A percentile compares a stretch with the other conserved stretches of the same genome.
Evolutionary conservation across 2,329 filamentous ascomycete species (phyloP).

Genomic region (Exserohilum rostratum): DNA sequence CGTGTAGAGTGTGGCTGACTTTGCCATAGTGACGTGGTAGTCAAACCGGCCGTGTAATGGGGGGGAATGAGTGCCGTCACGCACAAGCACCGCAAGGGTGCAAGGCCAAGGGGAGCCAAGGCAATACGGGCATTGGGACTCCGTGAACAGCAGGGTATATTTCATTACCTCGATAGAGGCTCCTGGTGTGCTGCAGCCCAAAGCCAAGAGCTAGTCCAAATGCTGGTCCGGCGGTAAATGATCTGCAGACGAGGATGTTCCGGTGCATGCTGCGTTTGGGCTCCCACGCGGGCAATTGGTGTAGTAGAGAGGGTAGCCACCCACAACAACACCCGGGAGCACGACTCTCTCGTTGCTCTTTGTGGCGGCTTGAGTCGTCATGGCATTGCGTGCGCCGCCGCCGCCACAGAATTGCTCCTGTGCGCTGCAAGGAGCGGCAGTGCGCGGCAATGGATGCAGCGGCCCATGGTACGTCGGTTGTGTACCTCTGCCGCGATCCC

Average conservation of each 20-base stretch:
- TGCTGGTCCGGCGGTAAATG: constrained; percentile 24
- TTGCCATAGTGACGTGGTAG: constrained; percentile 45
- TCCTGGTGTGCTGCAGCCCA: constrained; percentile 34
- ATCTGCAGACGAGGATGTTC: constrained; percentile 20
- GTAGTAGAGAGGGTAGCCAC: constrained; percentile 11
- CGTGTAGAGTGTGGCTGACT: constrained; percentile 30
- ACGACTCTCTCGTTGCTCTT: neutral
- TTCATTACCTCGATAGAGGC: constrained; percentile 28
- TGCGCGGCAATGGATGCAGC: constrained; percentile 12
- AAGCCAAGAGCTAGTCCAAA: constrained; percentile 22
- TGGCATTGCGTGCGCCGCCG: neutral
- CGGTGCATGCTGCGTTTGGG: constrained; percentile 22
- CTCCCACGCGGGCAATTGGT: constrained; percentile 15
- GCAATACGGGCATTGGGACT: constrained; percentile 35
- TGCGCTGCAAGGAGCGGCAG: constrained; percentile 21
- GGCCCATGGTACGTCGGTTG: constrained; percentile 19
- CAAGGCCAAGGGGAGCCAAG: constrained; percentile 44
- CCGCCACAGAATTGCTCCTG: constrained; percentile 8
- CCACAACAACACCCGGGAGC: constrained; percentile 4
- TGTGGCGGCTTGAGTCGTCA: constrained; percentile 5
- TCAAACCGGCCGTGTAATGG: constrained; percentile 39
- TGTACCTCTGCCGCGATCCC: constrained; percentile 9
- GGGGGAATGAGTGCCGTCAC: constrained; percentile 30
- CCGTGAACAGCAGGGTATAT: constrained; percentile 35
- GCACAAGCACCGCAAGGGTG: constrained; percentile 48